A percentile compares a stretch with the other conserved stretches of the same genome.
Conservation (phyloP, 352 stramenopile genomes). For the Phytophthora hybrid region DNA sequence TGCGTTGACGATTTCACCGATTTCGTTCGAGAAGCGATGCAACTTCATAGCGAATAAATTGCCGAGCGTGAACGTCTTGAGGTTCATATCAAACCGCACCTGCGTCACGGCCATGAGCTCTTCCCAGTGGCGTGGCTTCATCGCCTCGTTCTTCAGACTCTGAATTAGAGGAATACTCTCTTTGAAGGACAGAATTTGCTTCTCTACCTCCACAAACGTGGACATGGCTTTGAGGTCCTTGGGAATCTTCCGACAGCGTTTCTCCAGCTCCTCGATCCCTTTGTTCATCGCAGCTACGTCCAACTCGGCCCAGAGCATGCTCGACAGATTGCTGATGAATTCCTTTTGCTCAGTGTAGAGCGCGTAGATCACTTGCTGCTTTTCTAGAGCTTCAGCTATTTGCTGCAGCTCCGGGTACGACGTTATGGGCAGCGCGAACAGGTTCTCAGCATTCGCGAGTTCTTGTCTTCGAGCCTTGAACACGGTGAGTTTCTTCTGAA, state of each 20-base stretch:
- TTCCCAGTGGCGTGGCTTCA: slow-evolving; percentile 93
- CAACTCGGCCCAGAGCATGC: slow-evolving; percentile 94
- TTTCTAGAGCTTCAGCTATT: slow-evolving; percentile 86
- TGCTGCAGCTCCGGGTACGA: slow-evolving; percentile 92
- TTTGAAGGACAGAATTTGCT: slow-evolving; percentile 93
- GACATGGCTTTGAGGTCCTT: slow-evolving; percentile 92
- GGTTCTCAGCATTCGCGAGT: slow-evolving; percentile 94
- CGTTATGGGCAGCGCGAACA: slow-evolving; percentile 93
- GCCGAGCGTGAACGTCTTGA: slow-evolving; percentile 93
- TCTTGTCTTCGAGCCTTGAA: slow-evolving; percentile 88
- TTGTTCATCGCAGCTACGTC: slow-evolving; percentile 93
- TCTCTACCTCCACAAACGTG: slow-evolving; percentile 93
- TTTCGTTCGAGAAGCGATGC: slow-evolving; percentile 88
- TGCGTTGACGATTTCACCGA: slow-evolving; percentile 94
- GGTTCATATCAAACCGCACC: slow-evolving; percentile 93
- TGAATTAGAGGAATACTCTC: slow-evolving; percentile 95
- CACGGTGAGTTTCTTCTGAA: slow-evolving; percentile 77
- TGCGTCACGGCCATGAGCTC: slow-evolving; percentile 91
- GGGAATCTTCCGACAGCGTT: slow-evolving; percentile 91
- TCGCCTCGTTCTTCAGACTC: slow-evolving; percentile 94
- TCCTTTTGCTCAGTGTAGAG: slow-evolving; percentile 95
- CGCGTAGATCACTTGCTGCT: slow-evolving; percentile 91
- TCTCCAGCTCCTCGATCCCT: slow-evolving; percentile 94
- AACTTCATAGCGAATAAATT: slow-evolving; percentile 95
- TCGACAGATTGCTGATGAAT: slow-evolving; percentile 90